Base-by-base conservation (phyloP, 2,329 filamentous ascomycete genomes). In the Fusarium irregulare region DNA sequence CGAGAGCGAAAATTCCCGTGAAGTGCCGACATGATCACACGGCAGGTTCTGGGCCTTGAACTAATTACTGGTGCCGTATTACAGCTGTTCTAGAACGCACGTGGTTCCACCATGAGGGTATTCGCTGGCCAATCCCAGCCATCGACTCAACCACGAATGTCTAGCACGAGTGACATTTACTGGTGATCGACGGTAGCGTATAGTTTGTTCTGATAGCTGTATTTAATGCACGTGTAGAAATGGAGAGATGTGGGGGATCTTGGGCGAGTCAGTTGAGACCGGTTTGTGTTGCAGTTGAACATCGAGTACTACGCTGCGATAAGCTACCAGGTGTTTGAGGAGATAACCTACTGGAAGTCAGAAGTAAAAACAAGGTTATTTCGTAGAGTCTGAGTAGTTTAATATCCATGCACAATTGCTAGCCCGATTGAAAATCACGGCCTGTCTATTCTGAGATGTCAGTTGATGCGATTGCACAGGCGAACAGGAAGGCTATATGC, bases 71-170 rank as follows among this genome's bases (percentile, higher is more conserved):
- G 13, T 40, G 66, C 37, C 70, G 70, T 72, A 72, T 72, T 68
- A 67, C 51, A 70, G 56, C 44, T 50, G 41, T 25, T 50, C 56
- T 68, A 50, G 40, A 54, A 40, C 62, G 62, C 70, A 72, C 70
- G 70, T 72, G 70, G 66, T 50, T 69, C 66, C 66, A 65, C 66
- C 55, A 41, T 60, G 56, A 68, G 34, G 20, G n/a, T 49, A 30
- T 30, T 51, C 21, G 37, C 20, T n/a, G 34, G 58, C 70, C 70
- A 72, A 72, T 72, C 69, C 54, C 16, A 58, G 37, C 23, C n/a
- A 50, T n/a, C 30, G 45, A 34, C 41, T 60, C 46, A 57, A 58
- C 48, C 69, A 72, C 69, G 69, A 72, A 72, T 55, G 56, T 41
- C 20, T 28, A 65, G 27, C n/a, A 32, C 45, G 18, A 45, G 34